These are phyloP conservation scores for Patellifolia procumbens DNA, from an alignment of 179 eudicot species.

Conservation along the genomic window DNA sequence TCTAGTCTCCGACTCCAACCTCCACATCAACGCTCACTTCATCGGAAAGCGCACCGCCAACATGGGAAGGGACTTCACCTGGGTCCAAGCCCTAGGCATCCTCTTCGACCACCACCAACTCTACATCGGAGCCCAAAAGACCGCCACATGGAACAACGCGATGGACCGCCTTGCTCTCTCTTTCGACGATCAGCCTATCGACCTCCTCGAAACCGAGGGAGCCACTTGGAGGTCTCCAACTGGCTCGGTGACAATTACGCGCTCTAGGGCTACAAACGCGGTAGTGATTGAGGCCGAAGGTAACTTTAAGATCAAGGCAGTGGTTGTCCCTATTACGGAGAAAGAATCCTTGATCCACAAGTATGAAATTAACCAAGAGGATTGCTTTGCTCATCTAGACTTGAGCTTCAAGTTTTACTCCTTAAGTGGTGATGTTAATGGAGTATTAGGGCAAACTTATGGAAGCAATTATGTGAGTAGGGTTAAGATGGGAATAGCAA, in stretches of 20 bases:
- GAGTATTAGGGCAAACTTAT: slow-evolving; percentile 80
- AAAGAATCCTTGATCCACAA: slow-evolving; percentile 70
- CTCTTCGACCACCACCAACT: slow-evolving; percentile 56
- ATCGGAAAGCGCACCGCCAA: slow-evolving; percentile 51
- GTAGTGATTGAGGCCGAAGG: slow-evolving; percentile 49
- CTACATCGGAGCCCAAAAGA: slow-evolving; percentile 59
- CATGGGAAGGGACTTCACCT: slow-evolving; percentile 65
- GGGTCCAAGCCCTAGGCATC: slow-evolving; percentile 71
- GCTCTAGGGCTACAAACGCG: slow-evolving; percentile 41
- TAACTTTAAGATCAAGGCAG: slow-evolving; percentile 62
- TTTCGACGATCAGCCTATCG: slow-evolving; percentile 49
- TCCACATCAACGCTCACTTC: slow-evolving; percentile 79
- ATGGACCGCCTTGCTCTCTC: slow-evolving; percentile 47
- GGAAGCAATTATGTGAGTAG: slow-evolving; percentile 50
- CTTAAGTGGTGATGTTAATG: slow-evolving; percentile 45
- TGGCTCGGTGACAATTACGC: slow-evolving; percentile 34
- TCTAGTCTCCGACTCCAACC: slow-evolving; percentile 62
- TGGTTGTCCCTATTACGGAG: slow-evolving; percentile 52
- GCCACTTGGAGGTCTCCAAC: slow-evolving; percentile 31
- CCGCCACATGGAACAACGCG: slow-evolving; percentile 57
- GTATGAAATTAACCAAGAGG: slow-evolving; percentile 57
- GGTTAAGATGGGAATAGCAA: slow-evolving; percentile 51
- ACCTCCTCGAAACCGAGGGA: slow-evolving; percentile 37
- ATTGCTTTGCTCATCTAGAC: slow-evolving; percentile 80
- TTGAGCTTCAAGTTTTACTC: slow-evolving; percentile 69